Conservation (phyloP, 768 basidiomycete species). For the Hemileccinum impolitum region DNA sequence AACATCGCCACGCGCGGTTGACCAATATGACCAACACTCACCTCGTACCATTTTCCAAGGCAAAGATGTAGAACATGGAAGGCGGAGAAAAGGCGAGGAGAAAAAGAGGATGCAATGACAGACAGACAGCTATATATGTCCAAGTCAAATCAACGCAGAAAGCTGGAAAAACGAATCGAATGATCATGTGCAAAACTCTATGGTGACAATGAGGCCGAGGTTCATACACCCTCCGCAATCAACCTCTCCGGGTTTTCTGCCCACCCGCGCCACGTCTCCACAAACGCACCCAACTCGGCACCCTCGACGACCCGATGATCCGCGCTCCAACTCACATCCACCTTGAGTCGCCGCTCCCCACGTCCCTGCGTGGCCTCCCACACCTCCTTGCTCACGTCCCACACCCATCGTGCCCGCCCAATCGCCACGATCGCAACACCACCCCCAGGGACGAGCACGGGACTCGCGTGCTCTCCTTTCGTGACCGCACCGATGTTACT, state of each 20-base stretch:
- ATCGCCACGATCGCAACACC: conserved; percentile 85
- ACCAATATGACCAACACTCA: no score
- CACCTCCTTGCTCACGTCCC: conserved; percentile 55
- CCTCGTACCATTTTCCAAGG: no score
- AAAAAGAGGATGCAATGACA: no score
- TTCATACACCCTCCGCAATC: conserved; percentile 47
- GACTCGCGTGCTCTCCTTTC: conserved; percentile 62
- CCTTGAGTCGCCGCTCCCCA: conserved; percentile 53
- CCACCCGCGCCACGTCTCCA: conserved; percentile 79
- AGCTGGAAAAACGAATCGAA: no score
- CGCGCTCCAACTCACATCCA: conserved; percentile 77
- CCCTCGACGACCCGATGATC: conserved; percentile 89
- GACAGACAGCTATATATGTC: no score
- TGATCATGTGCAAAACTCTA: not conserved
- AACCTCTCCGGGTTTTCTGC: conserved; percentile 73
- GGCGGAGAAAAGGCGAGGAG: no score
- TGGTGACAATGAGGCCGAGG: no score
- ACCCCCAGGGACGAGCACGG: conserved; percentile 77
- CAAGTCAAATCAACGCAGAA: no score
- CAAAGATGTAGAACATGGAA: no score
- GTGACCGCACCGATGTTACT: conserved; percentile 85
- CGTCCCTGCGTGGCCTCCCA: conserved; percentile 12
- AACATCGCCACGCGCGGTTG: no score
- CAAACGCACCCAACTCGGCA: conserved; percentile 85
- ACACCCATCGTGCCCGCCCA: conserved; percentile 74